Evolutionary conservation across 176 grass and related monocot genomes (phyloP), one percentile per base, ranked within the genome.

Genomic region (Bolboschoenus planiculmis): DNA sequence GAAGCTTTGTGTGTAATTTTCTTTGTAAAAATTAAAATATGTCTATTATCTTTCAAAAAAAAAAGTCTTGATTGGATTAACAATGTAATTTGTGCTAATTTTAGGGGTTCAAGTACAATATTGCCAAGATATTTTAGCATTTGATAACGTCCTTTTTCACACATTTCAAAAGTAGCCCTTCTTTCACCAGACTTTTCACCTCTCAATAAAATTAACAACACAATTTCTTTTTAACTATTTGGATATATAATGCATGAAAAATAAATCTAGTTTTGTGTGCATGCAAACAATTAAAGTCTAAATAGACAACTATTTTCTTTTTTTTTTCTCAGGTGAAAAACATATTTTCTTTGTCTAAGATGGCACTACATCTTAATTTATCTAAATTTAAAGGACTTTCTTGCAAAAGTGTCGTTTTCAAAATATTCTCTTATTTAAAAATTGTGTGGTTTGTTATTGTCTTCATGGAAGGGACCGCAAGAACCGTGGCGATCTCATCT

Each of bases 401-500:
- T 2, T 76, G 26, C 44, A 76, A 76, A 51, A 18, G 1, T 48
- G 24, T 76, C 72, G 18, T 20, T 76, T 51, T 51, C 72, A 51
- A 51, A 42, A 76, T 76, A 51, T 70, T 70, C 36, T 7, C 2
- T n/a, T n/a, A 50, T 50, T 47, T 4, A 29, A 20, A 46, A 4
- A 76, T 53, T 46, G 68, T 47, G 26, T 76, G 24, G 6, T 16
- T 75, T 48, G 24, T 31, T 50, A 26, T 48, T 40, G 13, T 74
- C 0, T 50, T 51, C 29, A 15, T 11, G 2, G 9, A 30, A 30
- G 44, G 13, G 43, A 76, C 43, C 43, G 13, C 4, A 30, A 9
- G 18, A 51, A 26, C 24, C 44, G 72, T 76, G 72, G 72, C 72
- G 18, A 50, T 76, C 72, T 51, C 72, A 76, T 76, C 72, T 51